Evolutionary conservation across 306 rosid species (phyloP).

Genomic region (Dalbergia oliveri): DNA sequence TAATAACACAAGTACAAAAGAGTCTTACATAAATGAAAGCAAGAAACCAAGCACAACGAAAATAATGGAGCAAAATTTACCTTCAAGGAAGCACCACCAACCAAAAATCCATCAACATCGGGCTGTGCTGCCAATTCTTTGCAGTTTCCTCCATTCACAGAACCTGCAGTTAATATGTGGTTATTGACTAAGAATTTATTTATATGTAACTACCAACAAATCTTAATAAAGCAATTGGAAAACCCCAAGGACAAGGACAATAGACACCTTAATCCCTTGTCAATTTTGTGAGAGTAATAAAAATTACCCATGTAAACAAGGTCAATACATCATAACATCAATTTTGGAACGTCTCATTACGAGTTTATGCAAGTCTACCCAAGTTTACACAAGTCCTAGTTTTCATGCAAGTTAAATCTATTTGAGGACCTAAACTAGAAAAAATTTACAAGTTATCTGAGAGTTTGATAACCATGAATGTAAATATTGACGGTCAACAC

Average conservation of each 20-base stretch:
- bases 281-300: neutral
- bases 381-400: no score
- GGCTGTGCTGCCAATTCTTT: constrained; percentile 83
- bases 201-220: neutral
- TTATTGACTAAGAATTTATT: neutral
- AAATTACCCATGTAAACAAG: constrained; percentile 1
- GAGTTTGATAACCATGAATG: no score
- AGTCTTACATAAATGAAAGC: constrained; percentile 36
- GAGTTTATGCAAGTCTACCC: no score
- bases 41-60: constrained; percentile 25
- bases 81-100: constrained; percentile 96
- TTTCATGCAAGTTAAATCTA: no score
- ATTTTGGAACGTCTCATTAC: no score
- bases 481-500: neutral
- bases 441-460: no score
- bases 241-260: neutral
- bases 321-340: no score
- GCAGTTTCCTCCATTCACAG: constrained; percentile 91
- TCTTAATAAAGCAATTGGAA: neutral
- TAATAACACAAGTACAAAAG: constrained; percentile 28
- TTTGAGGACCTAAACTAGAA: no score
- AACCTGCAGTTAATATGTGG: constrained; percentile 59
- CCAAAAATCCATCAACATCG: constrained; percentile 94
- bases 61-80: constrained; percentile 45
- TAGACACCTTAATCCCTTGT: neutral